These are phyloP conservation scores for Trichoderma sp. DNA, from an alignment of 2,329 filamentous ascomycete species.

Conservation along the genomic window DNA sequence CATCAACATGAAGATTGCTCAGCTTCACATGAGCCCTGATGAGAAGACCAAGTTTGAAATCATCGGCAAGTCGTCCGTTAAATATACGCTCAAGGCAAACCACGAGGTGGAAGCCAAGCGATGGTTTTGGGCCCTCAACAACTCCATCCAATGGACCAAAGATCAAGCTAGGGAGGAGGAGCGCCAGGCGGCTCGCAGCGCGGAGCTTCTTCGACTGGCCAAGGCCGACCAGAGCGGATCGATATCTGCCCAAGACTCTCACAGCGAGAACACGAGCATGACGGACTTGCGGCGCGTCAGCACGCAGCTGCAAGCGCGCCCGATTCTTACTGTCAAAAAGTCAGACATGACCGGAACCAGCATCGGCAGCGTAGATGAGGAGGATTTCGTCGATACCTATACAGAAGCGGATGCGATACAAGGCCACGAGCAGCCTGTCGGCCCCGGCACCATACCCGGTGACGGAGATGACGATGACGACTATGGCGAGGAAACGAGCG, in stretches of 20 bases:
- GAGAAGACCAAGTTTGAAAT: conserved; percentile 99
- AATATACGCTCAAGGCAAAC: conserved; percentile 96
- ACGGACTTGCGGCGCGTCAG: conserved; percentile 41
- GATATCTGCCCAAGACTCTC: conserved; percentile 44
- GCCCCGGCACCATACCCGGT: conserved; percentile 32
- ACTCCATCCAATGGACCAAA: conserved; percentile 97
- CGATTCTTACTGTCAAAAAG: conserved; percentile 23
- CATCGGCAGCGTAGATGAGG: conserved; percentile 51
- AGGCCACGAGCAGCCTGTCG: conserved; percentile 34
- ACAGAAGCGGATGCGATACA: conserved; percentile 43
- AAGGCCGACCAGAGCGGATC: conserved; percentile 68
- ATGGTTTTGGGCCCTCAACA: conserved; percentile 99
- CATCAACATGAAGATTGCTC: conserved; percentile 98
- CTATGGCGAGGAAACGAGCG: conserved; percentile 70
- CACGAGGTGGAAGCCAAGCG: conserved; percentile 97
- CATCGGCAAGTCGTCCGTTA: conserved; percentile 95
- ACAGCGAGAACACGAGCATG: conserved; percentile 52
- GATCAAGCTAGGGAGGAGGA: conserved; percentile 93
- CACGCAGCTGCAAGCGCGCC: conserved; percentile 32
- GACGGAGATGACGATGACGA: conserved; percentile 64
- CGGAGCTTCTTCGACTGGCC: conserved; percentile 72
- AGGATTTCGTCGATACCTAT: conserved; percentile 48
- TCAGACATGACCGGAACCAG: conserved; percentile 41
- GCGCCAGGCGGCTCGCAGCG: conserved; percentile 67
- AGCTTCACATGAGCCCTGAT: conserved; percentile 90